Percentiles rank a stretch among this genome's conserved stretches.
Conservation (phyloP, 2,329 filamentous ascomycete species). For the Epichloe sp. region DNA sequence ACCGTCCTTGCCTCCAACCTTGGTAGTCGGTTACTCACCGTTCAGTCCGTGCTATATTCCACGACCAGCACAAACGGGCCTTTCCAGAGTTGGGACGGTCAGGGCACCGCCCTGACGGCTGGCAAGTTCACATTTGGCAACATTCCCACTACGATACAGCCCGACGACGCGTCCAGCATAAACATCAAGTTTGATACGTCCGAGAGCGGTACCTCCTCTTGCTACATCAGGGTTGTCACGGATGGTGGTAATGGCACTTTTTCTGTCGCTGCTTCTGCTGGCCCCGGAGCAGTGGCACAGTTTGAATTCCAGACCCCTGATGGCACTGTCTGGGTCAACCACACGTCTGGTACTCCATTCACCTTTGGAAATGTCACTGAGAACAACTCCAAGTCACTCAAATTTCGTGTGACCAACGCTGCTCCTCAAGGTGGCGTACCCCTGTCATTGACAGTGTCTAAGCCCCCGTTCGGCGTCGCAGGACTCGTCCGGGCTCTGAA, state of each 20-base stretch:
- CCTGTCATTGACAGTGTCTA: conserved; percentile 45
- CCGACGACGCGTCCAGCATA: conserved; percentile 26
- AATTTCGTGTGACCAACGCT: conserved; percentile 40
- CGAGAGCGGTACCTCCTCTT: conserved; percentile 31
- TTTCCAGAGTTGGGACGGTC: conserved; percentile 24
- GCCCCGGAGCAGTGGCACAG: conserved; percentile 33
- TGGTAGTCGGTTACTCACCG: conserved; percentile 31
- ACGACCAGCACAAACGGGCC: conserved; percentile 30
- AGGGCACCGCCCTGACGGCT: conserved; percentile 21
- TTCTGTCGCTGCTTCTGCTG: conserved; percentile 34
- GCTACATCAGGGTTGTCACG: conserved; percentile 33
- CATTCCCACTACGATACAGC: conserved; percentile 30
- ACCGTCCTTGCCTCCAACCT: conserved; percentile 35
- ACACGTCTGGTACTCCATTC: conserved; percentile 29
- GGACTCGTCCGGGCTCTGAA: conserved; percentile 42
- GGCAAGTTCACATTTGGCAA: conserved; percentile 35
- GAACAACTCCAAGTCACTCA: conserved; percentile 32
- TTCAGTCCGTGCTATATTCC: conserved; percentile 32
- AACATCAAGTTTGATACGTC: conserved; percentile 34
- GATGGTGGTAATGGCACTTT: conserved; percentile 36
- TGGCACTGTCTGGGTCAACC: conserved; percentile 36
- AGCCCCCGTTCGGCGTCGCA: conserved; percentile 43
- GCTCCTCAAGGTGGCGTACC: conserved; percentile 30
- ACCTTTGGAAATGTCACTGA: conserved; percentile 43
- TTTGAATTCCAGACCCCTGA: conserved; percentile 42